Percentiles rank a stretch among this genome's conserved stretches.
Conservation (phyloP, 495 filamentous ascomycete species). For the Neurospora sp. region DNA sequence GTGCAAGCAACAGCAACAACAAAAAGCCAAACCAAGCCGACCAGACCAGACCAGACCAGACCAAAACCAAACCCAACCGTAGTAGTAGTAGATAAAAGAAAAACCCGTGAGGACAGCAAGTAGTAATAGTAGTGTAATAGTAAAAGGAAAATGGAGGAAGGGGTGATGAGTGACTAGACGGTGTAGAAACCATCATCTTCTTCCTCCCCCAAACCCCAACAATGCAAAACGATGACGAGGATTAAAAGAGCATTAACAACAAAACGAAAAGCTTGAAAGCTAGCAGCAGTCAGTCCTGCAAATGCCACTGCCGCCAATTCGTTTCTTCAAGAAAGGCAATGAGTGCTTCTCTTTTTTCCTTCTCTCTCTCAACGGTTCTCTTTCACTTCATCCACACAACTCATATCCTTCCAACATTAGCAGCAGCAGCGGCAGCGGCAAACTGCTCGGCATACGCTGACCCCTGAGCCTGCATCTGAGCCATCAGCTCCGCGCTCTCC, state of each 20-base stretch:
- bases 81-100: not conserved
- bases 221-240: not conserved
- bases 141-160: not conserved
- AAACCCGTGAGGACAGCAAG: not conserved
- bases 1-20: not conserved
- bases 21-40: not conserved
- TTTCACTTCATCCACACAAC: not conserved
- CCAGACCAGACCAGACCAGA: not conserved
- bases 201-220: not conserved
- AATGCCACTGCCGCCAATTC: not conserved
- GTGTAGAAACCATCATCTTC: not conserved
- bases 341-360: not conserved
- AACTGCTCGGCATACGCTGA: not conserved
- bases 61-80: not conserved
- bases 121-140: not conserved
- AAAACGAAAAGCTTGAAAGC: not conserved
- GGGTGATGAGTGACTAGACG: not conserved
- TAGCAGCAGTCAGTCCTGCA: not conserved
- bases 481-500: not conserved
- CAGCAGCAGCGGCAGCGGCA: not conserved
- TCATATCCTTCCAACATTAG: not conserved
- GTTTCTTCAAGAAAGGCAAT: not conserved
- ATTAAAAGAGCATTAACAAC: conserved; percentile 2
- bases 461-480: not conserved
- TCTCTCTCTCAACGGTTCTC: not conserved